These are phyloP conservation scores for Citeromyces hawaiiensis DNA, from an alignment of 1,139 yeast species.

Conservation along the genomic window DNA sequence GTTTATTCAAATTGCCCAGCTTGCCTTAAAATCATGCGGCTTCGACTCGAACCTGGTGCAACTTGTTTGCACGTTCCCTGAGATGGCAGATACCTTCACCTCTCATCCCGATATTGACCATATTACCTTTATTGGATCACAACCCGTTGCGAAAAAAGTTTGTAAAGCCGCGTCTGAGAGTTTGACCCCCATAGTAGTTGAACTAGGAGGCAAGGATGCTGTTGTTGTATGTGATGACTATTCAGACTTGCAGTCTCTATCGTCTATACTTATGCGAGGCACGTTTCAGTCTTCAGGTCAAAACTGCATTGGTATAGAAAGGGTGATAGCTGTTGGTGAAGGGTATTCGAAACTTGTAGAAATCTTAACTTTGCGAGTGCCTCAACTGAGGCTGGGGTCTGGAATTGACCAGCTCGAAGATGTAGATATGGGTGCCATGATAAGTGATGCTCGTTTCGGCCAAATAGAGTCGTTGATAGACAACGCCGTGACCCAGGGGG, in stretches of 20 bases:
- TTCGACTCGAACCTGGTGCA: constrained; percentile 77
- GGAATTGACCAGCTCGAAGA: constrained; percentile 83
- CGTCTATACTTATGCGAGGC: constrained; percentile 79
- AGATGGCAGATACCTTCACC: constrained; percentile 75
- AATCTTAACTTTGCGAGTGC: constrained; percentile 43
- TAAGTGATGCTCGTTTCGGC: constrained; percentile 62
- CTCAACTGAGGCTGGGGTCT: constrained; percentile 64
- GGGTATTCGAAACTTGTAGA: constrained; percentile 51
- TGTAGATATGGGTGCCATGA: constrained; percentile 94
- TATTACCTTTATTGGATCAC: constrained; percentile 91
- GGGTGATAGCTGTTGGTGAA: constrained; percentile 67
- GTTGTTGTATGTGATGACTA: constrained; percentile 72
- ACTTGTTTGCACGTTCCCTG: constrained; percentile 65
- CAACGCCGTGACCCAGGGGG: constrained; percentile 76
- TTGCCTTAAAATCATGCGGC: constrained; percentile 61
- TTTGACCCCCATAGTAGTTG: constrained; percentile 87
- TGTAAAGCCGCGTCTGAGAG: constrained; percentile 69
- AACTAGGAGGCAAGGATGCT: constrained; percentile 93
- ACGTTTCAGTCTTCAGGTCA: constrained; percentile 96
- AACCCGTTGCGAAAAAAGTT: constrained; percentile 84
- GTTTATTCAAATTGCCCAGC: constrained; percentile 56
- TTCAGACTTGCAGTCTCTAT: constrained; percentile 27
- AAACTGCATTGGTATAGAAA: constrained; percentile 92
- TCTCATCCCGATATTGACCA: constrained; percentile 75
- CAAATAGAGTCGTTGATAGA: constrained; percentile 49